Evolutionary conservation across 2,329 filamentous ascomycete species (phyloP).

Genomic region (Elsinoe necatrix): DNA sequence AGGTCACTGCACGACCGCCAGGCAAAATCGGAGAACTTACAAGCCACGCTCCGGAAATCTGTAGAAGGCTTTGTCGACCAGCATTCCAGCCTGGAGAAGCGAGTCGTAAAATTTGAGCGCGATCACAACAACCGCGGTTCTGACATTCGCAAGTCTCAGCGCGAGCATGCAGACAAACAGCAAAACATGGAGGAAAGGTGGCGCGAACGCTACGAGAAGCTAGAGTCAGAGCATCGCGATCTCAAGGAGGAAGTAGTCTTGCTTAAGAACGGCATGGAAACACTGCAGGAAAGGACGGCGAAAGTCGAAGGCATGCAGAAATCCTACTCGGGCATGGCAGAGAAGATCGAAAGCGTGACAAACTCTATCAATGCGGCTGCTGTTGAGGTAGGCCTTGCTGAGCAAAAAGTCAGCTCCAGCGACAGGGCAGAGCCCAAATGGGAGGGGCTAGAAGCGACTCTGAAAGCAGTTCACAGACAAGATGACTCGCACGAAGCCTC

Average conservation of each 20-base stretch:
- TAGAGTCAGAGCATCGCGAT: background rate
- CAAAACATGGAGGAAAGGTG: background rate
- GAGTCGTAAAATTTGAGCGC: background rate
- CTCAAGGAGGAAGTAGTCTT: background rate
- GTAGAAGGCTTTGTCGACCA: background rate
- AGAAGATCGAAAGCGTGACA: background rate
- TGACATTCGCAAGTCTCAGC: background rate
- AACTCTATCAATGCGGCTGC: background rate
- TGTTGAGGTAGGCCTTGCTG: background rate
- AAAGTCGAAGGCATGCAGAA: background rate
- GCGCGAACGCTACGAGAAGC: background rate
- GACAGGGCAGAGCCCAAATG: background rate
- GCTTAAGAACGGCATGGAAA: background rate
- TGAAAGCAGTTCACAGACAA: background rate
- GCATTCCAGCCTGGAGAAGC: background rate
- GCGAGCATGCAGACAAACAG: background rate
- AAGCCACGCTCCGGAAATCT: background rate
- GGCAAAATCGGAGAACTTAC: background rate
- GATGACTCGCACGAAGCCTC: background rate
- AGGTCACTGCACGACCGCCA: background rate
- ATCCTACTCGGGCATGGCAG: background rate
- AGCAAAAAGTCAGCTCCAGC: background rate
- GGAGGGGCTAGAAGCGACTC: background rate
- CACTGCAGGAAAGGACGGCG: background rate
- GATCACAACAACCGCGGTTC: background rate